A percentile compares a stretch with the other conserved stretches of the same genome.
These are phyloP conservation scores for Candida jianshihensis DNA, from an alignment of 805 yeast species.

Conservation along the genomic window DNA sequence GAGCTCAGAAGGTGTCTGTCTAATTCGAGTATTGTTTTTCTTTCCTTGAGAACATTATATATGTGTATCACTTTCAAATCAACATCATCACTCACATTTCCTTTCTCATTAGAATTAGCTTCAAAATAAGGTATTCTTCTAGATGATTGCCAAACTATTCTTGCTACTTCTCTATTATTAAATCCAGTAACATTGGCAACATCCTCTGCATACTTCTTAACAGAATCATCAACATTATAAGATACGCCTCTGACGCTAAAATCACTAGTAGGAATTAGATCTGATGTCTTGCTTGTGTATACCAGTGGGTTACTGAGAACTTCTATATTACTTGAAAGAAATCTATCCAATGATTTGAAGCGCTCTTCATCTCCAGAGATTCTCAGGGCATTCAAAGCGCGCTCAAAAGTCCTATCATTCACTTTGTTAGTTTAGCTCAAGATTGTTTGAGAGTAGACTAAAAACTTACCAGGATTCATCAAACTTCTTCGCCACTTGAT, in stretches of 20 bases:
- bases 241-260: neutral
- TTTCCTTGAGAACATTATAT: slow-evolving; percentile 40
- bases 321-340: slow-evolving; percentile 8
- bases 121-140: slow-evolving; percentile 2
- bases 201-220: slow-evolving; percentile 26
- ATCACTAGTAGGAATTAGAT: neutral
- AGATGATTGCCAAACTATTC: slow-evolving; percentile 1
- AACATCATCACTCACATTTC: slow-evolving; percentile 1
- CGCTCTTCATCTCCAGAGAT: slow-evolving; percentile 11
- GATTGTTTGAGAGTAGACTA: too few species aligned
- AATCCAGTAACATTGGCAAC: neutral
- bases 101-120: slow-evolving; percentile 4
- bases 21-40: slow-evolving; percentile 40
- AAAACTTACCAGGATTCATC: too few species aligned
- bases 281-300: neutral
- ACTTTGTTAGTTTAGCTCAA: slow-evolving; percentile 5
- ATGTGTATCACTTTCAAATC: slow-evolving; percentile 22
- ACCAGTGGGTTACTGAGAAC: slow-evolving; percentile 8
- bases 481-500: too few species aligned
- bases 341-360: slow-evolving; percentile 12
- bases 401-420: slow-evolving; percentile 19
- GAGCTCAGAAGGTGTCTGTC: slow-evolving; percentile 25
- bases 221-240: slow-evolving; percentile 10
- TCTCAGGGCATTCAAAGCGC: slow-evolving; percentile 15
- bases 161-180: slow-evolving; percentile 5